Percentiles rank a stretch among this genome's conserved stretches.
Conservation (phyloP, 2,329 filamentous ascomycete species). For the Colletotrichum caudatum region DNA sequence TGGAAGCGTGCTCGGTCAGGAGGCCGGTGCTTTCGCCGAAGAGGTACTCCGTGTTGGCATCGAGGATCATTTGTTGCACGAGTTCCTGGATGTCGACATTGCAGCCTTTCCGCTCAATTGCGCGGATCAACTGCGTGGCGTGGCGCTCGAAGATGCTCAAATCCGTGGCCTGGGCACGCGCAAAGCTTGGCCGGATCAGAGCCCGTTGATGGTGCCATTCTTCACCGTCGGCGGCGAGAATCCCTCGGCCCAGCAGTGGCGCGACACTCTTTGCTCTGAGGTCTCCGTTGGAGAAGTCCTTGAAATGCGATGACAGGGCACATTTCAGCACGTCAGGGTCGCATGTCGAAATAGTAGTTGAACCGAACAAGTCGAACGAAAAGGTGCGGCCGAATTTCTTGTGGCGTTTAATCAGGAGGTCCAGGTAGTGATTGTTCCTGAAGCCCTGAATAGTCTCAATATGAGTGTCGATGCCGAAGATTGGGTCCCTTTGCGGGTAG, state of each 20-base stretch:
- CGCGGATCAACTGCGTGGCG: neutral
- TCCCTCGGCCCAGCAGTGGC: constrained; percentile 58
- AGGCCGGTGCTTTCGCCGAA: constrained; percentile 3
- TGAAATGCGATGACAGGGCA: neutral
- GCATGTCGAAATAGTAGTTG: neutral
- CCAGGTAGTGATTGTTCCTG: neutral
- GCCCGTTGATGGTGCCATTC: constrained; percentile 59
- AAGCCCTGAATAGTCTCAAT: neutral
- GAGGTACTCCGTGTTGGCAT: constrained; percentile 1
- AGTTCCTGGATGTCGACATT: neutral
- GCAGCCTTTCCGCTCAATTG: neutral
- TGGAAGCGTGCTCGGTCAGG: neutral
- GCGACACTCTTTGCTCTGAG: constrained; percentile 1
- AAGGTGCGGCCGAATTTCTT: neutral
- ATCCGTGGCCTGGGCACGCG: constrained; percentile 47
- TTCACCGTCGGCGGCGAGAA: constrained; percentile 61
- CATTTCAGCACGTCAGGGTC: neutral
- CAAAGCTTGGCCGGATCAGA: constrained; percentile 50
- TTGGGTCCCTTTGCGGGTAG: neutral
- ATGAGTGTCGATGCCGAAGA: neutral
- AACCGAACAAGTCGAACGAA: neutral
- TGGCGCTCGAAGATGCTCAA: constrained; percentile 48
- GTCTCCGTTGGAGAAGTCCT: constrained; percentile 7
- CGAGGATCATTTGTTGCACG: neutral
- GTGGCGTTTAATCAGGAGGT: neutral